These are phyloP conservation scores for Hyaloscypha variabilis DNA, from an alignment of 495 filamentous ascomycete genomes.

Conservation along the genomic window DNA sequence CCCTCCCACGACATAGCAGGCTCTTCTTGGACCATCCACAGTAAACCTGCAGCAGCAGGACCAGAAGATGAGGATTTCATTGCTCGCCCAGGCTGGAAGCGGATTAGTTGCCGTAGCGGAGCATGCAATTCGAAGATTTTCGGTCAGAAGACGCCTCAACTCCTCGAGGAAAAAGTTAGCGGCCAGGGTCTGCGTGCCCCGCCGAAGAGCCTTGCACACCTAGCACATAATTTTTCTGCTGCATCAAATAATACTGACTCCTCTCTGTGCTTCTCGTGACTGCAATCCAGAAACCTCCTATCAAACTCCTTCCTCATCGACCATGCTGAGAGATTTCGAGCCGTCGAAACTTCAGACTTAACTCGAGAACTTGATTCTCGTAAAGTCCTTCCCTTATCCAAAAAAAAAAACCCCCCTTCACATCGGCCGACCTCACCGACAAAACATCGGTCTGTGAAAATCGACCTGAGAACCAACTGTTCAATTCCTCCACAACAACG, in stretches of 20 bases:
- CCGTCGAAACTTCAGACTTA: conserved; percentile 29
- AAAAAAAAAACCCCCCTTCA: too few species aligned
- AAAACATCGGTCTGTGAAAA: background rate
- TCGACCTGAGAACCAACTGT: background rate
- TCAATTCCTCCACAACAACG: conserved; percentile 8
- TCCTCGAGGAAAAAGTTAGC: background rate
- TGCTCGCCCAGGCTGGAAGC: background rate
- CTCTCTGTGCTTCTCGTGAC: conserved; percentile 15
- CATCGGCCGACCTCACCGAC: too few species aligned
- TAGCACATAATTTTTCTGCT: background rate
- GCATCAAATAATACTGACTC: conserved; percentile 4
- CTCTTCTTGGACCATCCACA: background rate
- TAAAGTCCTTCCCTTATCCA: too few species aligned
- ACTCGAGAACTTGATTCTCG: conserved; percentile 13
- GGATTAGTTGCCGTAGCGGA: background rate
- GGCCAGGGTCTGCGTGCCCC: background rate
- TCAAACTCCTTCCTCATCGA: conserved; percentile 20
- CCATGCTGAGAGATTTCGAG: conserved; percentile 34
- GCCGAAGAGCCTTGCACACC: conserved; percentile 2
- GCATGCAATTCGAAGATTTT: background rate
- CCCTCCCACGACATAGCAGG: background rate
- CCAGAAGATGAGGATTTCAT: background rate
- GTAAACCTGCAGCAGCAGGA: background rate
- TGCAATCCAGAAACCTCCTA: conserved; percentile 2
- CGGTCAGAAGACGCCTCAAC: background rate